Evolutionary conservation across 768 basidiomycete genomes (phyloP).

Genomic region (Xerocomellus intermedius): DNA sequence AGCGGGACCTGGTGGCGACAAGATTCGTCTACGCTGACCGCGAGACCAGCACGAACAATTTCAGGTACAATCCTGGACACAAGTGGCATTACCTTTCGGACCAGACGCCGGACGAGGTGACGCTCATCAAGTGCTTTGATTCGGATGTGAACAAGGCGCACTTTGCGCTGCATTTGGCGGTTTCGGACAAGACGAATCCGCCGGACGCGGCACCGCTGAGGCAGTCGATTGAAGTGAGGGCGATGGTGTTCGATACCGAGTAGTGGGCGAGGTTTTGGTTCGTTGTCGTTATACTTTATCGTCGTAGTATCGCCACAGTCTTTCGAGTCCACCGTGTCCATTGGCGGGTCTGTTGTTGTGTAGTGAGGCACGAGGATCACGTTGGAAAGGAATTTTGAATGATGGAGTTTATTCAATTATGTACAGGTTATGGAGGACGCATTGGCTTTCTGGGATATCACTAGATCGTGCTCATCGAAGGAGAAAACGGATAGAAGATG

Average conservation of each 20-base stretch:
- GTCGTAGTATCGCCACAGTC: too few species aligned
- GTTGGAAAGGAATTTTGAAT: too few species aligned
- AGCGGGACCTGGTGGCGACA: conserved; percentile 10
- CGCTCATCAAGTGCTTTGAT: conserved; percentile 44
- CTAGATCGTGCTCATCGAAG: too few species aligned
- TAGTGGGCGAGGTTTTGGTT: conserved; percentile 3
- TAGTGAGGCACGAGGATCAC: too few species aligned
- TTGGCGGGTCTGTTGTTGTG: too few species aligned
- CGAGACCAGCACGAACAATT: conserved; percentile 19
- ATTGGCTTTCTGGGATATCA: too few species aligned
- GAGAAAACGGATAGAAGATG: too few species aligned
- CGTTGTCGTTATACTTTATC: neutral
- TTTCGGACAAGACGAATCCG: conserved; percentile 34
- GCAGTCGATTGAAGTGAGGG: conserved; percentile 41
- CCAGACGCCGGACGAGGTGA: conserved; percentile 39
- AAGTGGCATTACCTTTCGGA: conserved; percentile 39
- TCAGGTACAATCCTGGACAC: conserved; percentile 36
- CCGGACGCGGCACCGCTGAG: conserved; percentile 31
- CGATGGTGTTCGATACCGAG: conserved; percentile 38
- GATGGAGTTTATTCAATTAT: too few species aligned
- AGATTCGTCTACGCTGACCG: conserved; percentile 34
- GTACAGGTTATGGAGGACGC: too few species aligned
- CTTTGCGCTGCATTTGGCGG: conserved; percentile 32
- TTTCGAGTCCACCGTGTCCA: too few species aligned
- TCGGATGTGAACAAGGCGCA: conserved; percentile 36